Base-by-base conservation (phyloP, 768 basidiomycete genomes). In the Sistotremastrum suecicum region DNA sequence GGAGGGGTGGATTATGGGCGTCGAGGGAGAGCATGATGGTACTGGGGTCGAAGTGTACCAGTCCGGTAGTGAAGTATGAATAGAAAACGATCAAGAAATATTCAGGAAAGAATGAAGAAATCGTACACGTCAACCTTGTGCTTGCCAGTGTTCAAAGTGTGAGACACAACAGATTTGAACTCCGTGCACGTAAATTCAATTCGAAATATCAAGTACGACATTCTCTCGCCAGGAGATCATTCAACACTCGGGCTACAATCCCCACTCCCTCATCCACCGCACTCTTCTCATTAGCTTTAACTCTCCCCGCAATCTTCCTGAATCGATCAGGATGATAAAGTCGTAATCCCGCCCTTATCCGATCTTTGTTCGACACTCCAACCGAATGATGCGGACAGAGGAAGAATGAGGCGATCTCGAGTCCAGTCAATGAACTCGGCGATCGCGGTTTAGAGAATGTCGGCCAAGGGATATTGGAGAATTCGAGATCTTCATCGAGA, bases 291-390 rank as follows among this genome's bases (percentile, higher is more conserved):
- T 63, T 62, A 35, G 69, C 71, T 3, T 53, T 56, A 2, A 85
- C 74, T 53, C 74, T 67, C 9, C 54, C 58, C 44, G 81, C 58
- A 38, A 81, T 50, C 36, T 80, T 64, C 47, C 71, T 62, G 63
- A 86, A 86, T 39, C 82, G 65, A 60, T 88, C 85, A 3, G 85
- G 86, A 56, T 89, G 85, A 83, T 83, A 87, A 38, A 81, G 68
- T 20, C 82, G 70, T 59, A 82, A 70, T 0, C 80, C 83, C 30
- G 60, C 66, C 40, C 76, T 72, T 48, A 85, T 71, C 48, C 81
- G 69, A 45, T 85, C 81, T 58, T 76, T 83, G 50, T 67, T 69
- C 35, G 76, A 65, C 50, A 74, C 68, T 6, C 63, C 65, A 47
- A 63, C 60, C 9, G 82, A 83, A 59, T 86, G 83, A 10, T 65